Base-by-base conservation (phyloP, 805 yeast species). In the Wickerhamiella allomyrinae region DNA sequence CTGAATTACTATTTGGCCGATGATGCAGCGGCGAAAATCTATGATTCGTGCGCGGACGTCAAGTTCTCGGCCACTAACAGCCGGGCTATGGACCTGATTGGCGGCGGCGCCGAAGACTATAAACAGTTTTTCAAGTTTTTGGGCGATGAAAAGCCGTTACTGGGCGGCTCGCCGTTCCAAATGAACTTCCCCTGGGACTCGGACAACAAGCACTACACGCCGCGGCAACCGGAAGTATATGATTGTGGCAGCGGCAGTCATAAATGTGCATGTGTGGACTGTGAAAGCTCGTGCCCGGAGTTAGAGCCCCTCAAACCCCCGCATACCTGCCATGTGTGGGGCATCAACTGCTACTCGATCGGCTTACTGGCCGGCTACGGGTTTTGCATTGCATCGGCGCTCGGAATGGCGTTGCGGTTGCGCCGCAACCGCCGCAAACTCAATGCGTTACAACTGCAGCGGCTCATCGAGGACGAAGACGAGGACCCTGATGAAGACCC, bases 91-190 rank as follows among this genome's bases (percentile, higher is more conserved):
- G 97, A 89, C 57, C 68, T 89, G 33, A 78, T 89, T 34, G 98
- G 98, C 7, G 98, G 98, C n/a, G 97, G 97, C 1, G 96, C 97
- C 2, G 70, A 68, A 42, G 73, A 77, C 51, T 82, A 74, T 58
- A 52, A 66, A 24, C 74, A 75, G 42, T 89, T 89, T 56, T 64
- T 89, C 50, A 81, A 86, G 61, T 91, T 89, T 55, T 61, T 91
- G 40, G 97, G 97, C 10, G 97, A 89, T 57, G 93, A 85, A 52
- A 87, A 89, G 58, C 97, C 97, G 0, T 50, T 84, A 52, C 66
- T 89, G 3, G 96, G 97, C 1, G 98, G 98, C 0, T 84, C 95
- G 0, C 96, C 96, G 0, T 85, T 89, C 57, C 97, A 89, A 58
- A 87, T 89, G 47, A 79, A 86, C 57, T 86, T 76, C 58, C 61